Base-by-base conservation (phyloP, 2,329 filamentous ascomycete species). In the Monilinia laxa region DNA sequence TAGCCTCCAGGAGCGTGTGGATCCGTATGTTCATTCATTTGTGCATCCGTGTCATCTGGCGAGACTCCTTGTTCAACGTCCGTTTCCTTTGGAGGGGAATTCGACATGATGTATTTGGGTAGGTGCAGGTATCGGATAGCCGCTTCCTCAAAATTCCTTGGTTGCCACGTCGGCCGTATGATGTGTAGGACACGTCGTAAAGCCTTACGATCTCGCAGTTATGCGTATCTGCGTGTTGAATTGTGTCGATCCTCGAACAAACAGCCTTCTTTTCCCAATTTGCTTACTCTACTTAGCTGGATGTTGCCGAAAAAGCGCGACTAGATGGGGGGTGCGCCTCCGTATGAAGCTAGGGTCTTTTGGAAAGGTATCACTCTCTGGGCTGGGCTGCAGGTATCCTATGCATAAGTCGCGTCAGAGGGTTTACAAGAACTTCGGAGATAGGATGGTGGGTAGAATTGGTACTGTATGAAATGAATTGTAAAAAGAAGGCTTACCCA, bases 31-130 rank as follows among this genome's bases (percentile, higher is more conserved):
- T 89, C 91, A 83, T 96, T 93, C 91, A 96, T 96, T 87, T 90
- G 90, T 85, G 89, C 89, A 84, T 95, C 92, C 78, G 85, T 83
- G 84, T 96, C 92, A 83, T 95, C 93, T 84, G 89, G 89, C 84
- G 93, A 96, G 87, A 87, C 90, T 87, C 87, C 89, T 85, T 90
- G 90, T 85, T 97, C 94, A 85, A 93, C 91, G 84, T 96, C 87
- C 77, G 82, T 81, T 77, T 90, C 92, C 86, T 96, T 95, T 78
- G 91, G 89, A 85, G 93, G 92, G 87, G 90, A 93, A 87, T 92
- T 91, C 85, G 93, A 96, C 93, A 97, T 90, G 82, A 85, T 71
- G 84, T 95, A 92, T 91, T 89, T 89, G 87, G 87, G 84, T 74
- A 75, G 73, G 75, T 80, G 78, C 79, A 81, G 79, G 73, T 73